Base-by-base conservation (phyloP, 768 basidiomycete species). In the Boletus reticulatus region DNA sequence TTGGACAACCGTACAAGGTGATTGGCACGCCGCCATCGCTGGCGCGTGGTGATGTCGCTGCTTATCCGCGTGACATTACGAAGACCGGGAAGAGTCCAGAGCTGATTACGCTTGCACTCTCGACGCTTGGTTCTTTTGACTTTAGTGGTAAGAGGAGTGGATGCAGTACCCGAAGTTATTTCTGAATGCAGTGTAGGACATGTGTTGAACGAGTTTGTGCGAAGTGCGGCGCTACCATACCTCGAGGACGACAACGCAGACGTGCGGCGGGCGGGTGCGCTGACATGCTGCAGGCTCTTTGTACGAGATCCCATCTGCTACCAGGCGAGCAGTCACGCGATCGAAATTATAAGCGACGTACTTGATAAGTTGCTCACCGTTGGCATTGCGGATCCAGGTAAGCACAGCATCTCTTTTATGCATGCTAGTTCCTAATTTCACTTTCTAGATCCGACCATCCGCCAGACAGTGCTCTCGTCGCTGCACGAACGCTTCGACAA, bases 301-400 rank as follows among this genome's bases (percentile, higher is more conserved):
- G 86, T 94, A 56, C 85, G 87, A 53, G 97, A 99, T 73, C 94
- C 95, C 0, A 97, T 98, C 48, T 94, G 92, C 69, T 92, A 91
- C 62, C 95, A 98, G 73, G 88, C 94, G 11, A 96, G 93, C 75
- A 94, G 87, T 62, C 92, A 98, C 72, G 90, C 95, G 9, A 96
- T 97, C 52, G 93, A 98, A 66, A 87, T 98, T 55, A 95, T 99
- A 66, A 93, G 92, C 70, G 96, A 98, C 60, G 95, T 98, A n/a
- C 80, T 98, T 41, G 94, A 97, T 70, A 98, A 98, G 71, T 79
- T 99, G 13, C 73, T 98, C 52, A 95, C 92, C 2, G 92, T 98
- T 32, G 96, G 90, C 11, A 94, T 97, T 51, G 94, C 96, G 31
- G 97, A 99, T 76, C 93, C 95, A 49, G 93, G 95, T 94, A 66